Percentiles rank a stretch among this genome's conserved stretches.
Conservation (phyloP, 495 filamentous ascomycete genomes). For the Trichoderma orchidacearum region DNA sequence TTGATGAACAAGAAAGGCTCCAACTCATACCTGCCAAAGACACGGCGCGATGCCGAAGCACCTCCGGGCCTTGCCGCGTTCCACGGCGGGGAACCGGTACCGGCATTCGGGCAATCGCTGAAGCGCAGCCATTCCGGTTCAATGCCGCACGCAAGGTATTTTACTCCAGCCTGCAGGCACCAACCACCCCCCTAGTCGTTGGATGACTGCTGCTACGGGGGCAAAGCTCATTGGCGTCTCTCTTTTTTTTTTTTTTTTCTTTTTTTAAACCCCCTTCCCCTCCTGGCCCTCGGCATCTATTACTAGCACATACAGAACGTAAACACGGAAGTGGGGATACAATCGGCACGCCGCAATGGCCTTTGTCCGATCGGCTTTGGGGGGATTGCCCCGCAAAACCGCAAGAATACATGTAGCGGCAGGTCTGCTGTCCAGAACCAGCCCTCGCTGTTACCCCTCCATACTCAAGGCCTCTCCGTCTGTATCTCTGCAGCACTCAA, state of each 20-base stretch:
- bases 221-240: not conserved
- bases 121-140: too few relatives aligned
- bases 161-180: too few relatives aligned
- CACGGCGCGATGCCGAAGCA: not conserved
- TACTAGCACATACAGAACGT: too few relatives aligned
- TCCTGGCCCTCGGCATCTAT: not conserved
- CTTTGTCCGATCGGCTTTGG: not conserved
- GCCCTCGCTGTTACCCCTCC: not conserved
- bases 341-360: not conserved
- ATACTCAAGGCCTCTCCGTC: slow-evolving; percentile 11
- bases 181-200: too few relatives aligned
- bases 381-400: not conserved
- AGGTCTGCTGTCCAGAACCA: not conserved
- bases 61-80: not conserved
- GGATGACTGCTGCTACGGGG: too few relatives aligned
- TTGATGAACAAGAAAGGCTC: too few relatives aligned
- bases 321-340: not conserved
- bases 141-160: not conserved
- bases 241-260: not conserved
- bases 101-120: not conserved
- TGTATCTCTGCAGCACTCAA: slow-evolving; percentile 1
- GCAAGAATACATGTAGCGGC: too few relatives aligned
- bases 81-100: not conserved
- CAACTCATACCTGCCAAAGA: too few relatives aligned
- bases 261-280: too few relatives aligned